These are phyloP conservation scores for Xylaria palmicola DNA, from an alignment of 495 filamentous ascomycete species.

Conservation along the genomic window DNA sequence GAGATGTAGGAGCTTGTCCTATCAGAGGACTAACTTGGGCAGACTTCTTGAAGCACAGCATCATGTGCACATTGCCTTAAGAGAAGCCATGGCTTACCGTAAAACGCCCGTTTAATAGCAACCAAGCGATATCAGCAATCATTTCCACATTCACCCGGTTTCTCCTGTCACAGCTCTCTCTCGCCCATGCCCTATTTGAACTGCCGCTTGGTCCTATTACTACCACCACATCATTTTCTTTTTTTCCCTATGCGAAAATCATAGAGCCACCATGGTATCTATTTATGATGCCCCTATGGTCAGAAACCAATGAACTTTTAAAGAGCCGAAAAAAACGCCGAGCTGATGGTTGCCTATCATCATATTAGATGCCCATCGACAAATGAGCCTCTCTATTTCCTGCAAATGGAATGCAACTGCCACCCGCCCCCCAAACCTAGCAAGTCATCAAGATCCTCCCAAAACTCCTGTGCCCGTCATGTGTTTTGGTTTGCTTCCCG, in stretches of 20 bases:
- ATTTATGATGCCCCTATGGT: not conserved
- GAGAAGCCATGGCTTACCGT: no score
- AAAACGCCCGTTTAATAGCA: no score
- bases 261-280: not conserved
- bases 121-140: no score
- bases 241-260: not conserved
- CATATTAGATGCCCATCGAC: not conserved
- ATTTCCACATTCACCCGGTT: no score
- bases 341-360: slow-evolving; percentile 6
- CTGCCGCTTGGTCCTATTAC: not conserved
- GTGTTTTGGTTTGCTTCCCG: not conserved
- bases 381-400: not conserved
- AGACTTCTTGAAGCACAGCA: no score
- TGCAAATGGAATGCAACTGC: slow-evolving; percentile 1
- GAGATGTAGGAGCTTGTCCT: no score
- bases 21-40: no score
- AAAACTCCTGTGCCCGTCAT: not conserved
- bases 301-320: slow-evolving; percentile 3
- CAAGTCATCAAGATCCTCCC: not conserved
- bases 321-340: slow-evolving; percentile 12
- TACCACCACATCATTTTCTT: not conserved
- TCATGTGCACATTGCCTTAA: no score
- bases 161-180: no score
- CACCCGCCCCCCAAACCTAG: not conserved
- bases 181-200: no score